Evolutionary conservation across 2,329 filamentous ascomycete genomes (phyloP), one percentile per base, ranked within the genome.

Genomic region (Fusarium euwallaceae): DNA sequence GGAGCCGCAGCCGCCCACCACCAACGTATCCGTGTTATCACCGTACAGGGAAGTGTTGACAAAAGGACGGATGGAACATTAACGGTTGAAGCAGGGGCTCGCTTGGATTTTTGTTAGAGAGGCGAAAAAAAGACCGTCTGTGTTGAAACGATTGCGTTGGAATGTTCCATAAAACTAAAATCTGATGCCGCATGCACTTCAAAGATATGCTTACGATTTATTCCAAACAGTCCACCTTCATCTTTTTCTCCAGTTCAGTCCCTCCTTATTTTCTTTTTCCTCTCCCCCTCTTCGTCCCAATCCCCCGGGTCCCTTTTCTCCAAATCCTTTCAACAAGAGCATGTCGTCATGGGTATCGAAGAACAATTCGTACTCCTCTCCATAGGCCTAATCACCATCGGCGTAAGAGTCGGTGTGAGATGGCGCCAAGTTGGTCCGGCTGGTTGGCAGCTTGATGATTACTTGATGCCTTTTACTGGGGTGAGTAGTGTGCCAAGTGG

Each of bases 361-460:
- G 74, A 76, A 58, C 74, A 76, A 32, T 76, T 76, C 34, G 62
- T 68, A 10, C 65, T 76, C n/a, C 74, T 76, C 39, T 71, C 74
- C 6, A 7, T 76, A 24, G 74, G 74, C 24, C 65, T 76, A 11
- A 14, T 73, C 51, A 73, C 74, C 61, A 76, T 76, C 10, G 58
- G 60, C 12, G 60, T 67, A 16, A 58, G 74, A 51, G 67, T 75
- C 34, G 62, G 55, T 1, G 74, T 76, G 3, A 36, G 74, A 64
- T 73, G 67, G 45, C 64, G 72, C 39, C 69, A 73, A 43, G 67
- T 76, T 58, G 74, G 74, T 0, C 56, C 69, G 9, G 29, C 59
- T 1, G 67, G 63, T 41, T 76, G 72, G 74, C 72, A 76, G 3
- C 22, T 76, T 17, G 74, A 76, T 5, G 74, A 77, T 55, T 77